Conservation (phyloP, 2,329 filamentous ascomycete genomes). For the Fusarium paranaense region DNA sequence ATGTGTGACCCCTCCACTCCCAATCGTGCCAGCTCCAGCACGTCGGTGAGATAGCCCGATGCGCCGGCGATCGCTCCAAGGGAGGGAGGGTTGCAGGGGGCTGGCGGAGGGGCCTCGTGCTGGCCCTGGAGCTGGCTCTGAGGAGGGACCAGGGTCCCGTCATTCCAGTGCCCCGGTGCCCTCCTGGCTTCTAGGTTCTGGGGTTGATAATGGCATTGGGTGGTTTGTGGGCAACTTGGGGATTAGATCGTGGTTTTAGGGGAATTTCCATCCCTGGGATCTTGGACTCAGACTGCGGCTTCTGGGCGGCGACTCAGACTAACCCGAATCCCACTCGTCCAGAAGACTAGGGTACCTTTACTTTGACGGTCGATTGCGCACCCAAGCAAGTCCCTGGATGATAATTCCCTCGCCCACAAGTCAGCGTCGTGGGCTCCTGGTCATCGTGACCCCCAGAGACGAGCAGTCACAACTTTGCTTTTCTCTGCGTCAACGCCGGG, state of each 20-base stretch:
- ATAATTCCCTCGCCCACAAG: constrained; percentile 26
- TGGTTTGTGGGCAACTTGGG: constrained; percentile 27
- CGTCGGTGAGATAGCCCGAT: constrained; percentile 42
- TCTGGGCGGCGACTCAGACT: constrained; percentile 25
- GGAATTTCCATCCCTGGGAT: constrained; percentile 36
- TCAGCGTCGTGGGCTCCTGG: constrained; percentile 24
- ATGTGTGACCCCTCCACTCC: constrained; percentile 9
- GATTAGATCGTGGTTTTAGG: constrained; percentile 34
- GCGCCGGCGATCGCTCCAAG: constrained; percentile 38
- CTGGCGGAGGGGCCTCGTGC: constrained; percentile 22
- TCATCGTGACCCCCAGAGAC: constrained; percentile 25
- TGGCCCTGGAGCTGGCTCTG: constrained; percentile 30
- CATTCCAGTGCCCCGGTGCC: constrained; percentile 41
- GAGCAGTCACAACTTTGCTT: constrained; percentile 42
- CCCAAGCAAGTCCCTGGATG: constrained; percentile 11
- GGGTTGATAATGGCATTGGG: constrained; percentile 31
- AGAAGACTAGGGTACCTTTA: constrained; percentile 9
- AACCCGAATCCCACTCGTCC: constrained; percentile 9
- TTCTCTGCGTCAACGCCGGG: constrained; percentile 29
- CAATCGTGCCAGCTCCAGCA: constrained; percentile 30
- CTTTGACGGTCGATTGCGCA: constrained; percentile 14
- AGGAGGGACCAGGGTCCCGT: constrained; percentile 25
- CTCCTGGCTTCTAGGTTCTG: constrained; percentile 32
- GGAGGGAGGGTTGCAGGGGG: constrained; percentile 19
- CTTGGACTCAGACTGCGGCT: constrained; percentile 23